A percentile compares a stretch with the other conserved stretches of the same genome.
These are phyloP conservation scores for Begonia peltatifolia DNA, from an alignment of 306 rosid genomes.

Conservation along the genomic window DNA sequence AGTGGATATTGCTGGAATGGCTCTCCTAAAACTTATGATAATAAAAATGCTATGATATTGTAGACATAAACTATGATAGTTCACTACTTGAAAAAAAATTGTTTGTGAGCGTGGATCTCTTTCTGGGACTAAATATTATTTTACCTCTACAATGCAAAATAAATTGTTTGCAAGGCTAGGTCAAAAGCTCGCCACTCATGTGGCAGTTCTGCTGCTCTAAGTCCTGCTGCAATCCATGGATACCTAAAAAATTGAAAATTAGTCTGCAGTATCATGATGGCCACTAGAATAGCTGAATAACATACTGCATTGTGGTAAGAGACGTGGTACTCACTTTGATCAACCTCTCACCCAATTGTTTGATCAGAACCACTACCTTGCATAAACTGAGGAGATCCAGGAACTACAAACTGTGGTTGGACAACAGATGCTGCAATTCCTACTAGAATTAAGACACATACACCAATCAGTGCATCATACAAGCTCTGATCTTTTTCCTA, in stretches of 20 bases:
- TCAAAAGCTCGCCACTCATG: conserved; percentile 90
- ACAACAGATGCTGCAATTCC: conserved; percentile 71
- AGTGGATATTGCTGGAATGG: too few species aligned
- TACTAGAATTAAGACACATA: conserved; percentile 15
- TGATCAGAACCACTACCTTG: conserved; percentile 81
- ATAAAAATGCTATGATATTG: too few species aligned
- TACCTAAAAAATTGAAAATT: conserved; percentile 27
- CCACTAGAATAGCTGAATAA: conserved; percentile 10
- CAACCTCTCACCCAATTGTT: conserved; percentile 66
- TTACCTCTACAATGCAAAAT: conserved; percentile 97
- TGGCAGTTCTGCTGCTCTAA: conserved; percentile 95
- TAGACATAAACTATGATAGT: too few species aligned
- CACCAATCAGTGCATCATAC: background rate
- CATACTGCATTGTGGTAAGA: background rate
- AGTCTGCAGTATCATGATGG: conserved; percentile 8
- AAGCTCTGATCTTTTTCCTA: too few species aligned
- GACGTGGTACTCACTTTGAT: conserved; percentile 37
- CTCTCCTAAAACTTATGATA: too few species aligned
- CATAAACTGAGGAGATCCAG: conserved; percentile 63
- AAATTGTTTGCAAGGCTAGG: conserved; percentile 91
- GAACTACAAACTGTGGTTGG: conserved; percentile 68
- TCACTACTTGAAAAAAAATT: too few species aligned
- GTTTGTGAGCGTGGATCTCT: too few species aligned
- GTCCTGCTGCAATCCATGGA: conserved; percentile 89
- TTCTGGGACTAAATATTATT: background rate